Evolutionary conservation across 225 moss, liverwort and hornwort species (phyloP).

Genomic region (Pleurozium schreberi): DNA sequence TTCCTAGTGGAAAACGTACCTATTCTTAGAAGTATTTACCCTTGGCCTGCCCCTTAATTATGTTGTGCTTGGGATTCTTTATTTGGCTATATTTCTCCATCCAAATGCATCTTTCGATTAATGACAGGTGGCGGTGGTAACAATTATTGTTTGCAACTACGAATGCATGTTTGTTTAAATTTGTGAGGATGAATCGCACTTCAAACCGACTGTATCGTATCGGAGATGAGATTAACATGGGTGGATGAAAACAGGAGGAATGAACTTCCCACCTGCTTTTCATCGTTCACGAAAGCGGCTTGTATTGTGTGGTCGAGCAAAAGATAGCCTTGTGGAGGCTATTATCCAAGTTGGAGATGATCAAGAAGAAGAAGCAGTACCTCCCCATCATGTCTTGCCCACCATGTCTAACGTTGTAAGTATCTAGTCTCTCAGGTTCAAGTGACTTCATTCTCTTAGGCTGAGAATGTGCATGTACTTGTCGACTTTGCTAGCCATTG

Average conservation of each 20-base stretch:
- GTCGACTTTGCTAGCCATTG: neutral
- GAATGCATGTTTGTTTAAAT: neutral
- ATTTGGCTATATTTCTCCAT: neutral
- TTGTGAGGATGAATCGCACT: neutral
- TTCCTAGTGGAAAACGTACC: neutral
- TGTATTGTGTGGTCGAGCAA: constrained; percentile 77
- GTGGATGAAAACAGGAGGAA: constrained; percentile 32
- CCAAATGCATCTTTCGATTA: neutral
- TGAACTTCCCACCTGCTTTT: constrained; percentile 27
- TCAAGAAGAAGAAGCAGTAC: constrained; percentile 75
- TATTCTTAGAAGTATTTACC: neutral
- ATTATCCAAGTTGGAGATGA: constrained; percentile 90
- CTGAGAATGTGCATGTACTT: neutral
- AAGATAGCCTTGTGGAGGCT: constrained; percentile 92
- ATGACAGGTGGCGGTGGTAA: neutral
- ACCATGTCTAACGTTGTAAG: constrained; percentile 91
- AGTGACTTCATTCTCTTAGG: neutral
- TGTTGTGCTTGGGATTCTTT: neutral
- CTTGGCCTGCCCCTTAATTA: neutral
- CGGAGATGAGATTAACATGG: constrained; percentile 1
- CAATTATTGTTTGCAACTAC: neutral
- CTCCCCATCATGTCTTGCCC: constrained; percentile 86
- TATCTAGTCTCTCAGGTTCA: neutral
- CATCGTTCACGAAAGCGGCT: constrained; percentile 77
- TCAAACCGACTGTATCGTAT: neutral